phyloP scores from a whole-genome alignment of 1,139 yeast genomes.

The Sugiyamaella neomexicana region DNA sequence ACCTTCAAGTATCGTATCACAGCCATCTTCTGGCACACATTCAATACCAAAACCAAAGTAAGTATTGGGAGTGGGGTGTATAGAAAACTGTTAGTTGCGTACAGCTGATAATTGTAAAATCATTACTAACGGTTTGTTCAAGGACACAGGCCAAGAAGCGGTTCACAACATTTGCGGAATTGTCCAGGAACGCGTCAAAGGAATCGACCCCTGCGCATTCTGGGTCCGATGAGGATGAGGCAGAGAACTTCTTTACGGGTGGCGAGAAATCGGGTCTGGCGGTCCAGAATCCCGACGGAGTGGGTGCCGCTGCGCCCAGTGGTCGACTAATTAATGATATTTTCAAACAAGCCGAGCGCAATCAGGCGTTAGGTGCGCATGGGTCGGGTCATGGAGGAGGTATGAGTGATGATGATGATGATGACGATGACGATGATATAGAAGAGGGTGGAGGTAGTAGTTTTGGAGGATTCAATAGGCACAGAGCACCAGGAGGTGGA shows the following conservation, averaged over 20 bases:
- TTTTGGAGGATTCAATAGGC: slow-evolving; percentile 7
- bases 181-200: slow-evolving; percentile 40
- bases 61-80: too few species aligned
- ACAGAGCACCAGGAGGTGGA: slow-evolving; percentile 22
- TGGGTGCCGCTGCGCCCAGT: slow-evolving; percentile 31
- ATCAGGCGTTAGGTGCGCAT: slow-evolving; percentile 17
- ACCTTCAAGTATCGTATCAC: not conserved
- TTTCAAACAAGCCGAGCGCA: slow-evolving; percentile 54
- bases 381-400: slow-evolving; percentile 5
- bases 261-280: slow-evolving; percentile 94
- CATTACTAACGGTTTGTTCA: not conserved
- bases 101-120: not conserved
- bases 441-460: slow-evolving; percentile 27
- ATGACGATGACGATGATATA: slow-evolving; percentile 40
- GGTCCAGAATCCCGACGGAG: slow-evolving; percentile 80
- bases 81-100: too few species aligned
- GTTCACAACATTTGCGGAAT: slow-evolving; percentile 47
- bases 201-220: slow-evolving; percentile 27
- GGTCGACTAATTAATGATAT: slow-evolving; percentile 54
- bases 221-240: slow-evolving; percentile 59
- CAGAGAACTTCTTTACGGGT: slow-evolving; percentile 83
- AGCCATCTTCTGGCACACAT: not conserved
- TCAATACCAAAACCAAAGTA: not conserved
- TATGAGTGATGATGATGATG: slow-evolving; percentile 34
- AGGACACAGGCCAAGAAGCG: slow-evolving; percentile 26